phyloP scores from a whole-genome alignment of 345 rosid species.

The Eutrema japonicum region DNA sequence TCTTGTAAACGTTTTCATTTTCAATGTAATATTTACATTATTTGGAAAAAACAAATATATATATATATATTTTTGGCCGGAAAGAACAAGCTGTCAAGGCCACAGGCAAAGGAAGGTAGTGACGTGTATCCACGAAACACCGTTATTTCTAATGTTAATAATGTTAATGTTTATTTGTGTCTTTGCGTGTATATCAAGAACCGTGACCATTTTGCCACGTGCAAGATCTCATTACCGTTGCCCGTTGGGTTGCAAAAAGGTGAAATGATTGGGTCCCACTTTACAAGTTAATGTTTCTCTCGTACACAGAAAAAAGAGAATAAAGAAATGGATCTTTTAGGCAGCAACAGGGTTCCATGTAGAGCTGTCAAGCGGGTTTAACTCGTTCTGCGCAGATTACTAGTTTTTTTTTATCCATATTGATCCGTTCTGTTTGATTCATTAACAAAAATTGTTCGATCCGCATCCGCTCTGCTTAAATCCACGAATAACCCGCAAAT shows the following conservation, averaged over 20 bases:
- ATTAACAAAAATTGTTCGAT: no score
- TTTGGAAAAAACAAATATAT: no score
- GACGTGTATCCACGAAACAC: slow-evolving; percentile 29
- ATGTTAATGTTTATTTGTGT: neutral
- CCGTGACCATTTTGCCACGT: slow-evolving; percentile 23
- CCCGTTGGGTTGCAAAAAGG: slow-evolving; percentile 27
- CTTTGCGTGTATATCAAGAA: neutral
- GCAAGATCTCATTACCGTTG: slow-evolving; percentile 23
- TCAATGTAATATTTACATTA: no score
- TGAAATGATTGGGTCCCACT: slow-evolving; percentile 24
- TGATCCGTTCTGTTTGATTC: no score
- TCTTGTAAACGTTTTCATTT: no score
- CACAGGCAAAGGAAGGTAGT: neutral
- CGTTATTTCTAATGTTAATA: neutral
- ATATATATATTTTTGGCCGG: slow-evolving; percentile 25
- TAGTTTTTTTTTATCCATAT: no score
- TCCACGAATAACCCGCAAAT: no score
- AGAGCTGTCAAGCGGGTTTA: no score
- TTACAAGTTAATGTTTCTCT: slow-evolving; percentile 8
- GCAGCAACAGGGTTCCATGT: slow-evolving; percentile 4
- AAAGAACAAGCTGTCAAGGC: slow-evolving; percentile 5
- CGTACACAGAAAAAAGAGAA: neutral
- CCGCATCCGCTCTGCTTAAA: no score
- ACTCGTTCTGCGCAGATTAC: no score
- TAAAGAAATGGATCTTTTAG: neutral